Evolutionary conservation across 495 filamentous ascomycete species (phyloP).

Genomic region (Aspergillus campestris): DNA sequence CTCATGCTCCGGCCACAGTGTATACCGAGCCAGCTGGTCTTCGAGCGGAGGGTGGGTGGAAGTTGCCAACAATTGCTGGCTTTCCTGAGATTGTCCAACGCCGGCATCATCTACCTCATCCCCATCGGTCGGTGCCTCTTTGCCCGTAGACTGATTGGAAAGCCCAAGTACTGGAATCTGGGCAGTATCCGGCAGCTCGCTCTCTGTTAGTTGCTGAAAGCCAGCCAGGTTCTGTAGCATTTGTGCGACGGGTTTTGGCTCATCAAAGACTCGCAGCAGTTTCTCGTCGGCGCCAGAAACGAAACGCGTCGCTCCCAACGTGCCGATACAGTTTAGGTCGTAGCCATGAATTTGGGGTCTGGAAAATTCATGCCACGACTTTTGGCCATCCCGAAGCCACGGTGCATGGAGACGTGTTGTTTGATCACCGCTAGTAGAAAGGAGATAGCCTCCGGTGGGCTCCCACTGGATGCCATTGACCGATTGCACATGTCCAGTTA

Average conservation of each 20-base stretch:
- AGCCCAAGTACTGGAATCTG: slow-evolving; percentile 91
- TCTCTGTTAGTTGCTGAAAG: slow-evolving; percentile 34
- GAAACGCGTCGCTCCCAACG: slow-evolving; percentile 61
- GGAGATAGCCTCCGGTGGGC: slow-evolving; percentile 69
- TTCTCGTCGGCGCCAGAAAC: slow-evolving; percentile 98
- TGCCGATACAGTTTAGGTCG: slow-evolving; percentile 88
- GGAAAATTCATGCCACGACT: slow-evolving; percentile 90
- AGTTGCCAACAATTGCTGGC: slow-evolving; percentile 22
- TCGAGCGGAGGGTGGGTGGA: slow-evolving; percentile 72
- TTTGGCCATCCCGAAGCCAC: slow-evolving; percentile 51
- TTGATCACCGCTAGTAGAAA: slow-evolving; percentile 86
- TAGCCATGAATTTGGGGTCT: slow-evolving; percentile 97
- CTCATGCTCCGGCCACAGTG: slow-evolving; percentile 90
- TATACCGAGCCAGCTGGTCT: slow-evolving; percentile 80
- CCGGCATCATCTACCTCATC: slow-evolving; percentile 33
- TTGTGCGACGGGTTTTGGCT: slow-evolving; percentile 73
- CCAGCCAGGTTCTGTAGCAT: slow-evolving; percentile 63
- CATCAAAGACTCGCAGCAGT: slow-evolving; percentile 85
- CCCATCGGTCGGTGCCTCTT: slow-evolving; percentile 39
- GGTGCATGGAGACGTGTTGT: slow-evolving; percentile 88
- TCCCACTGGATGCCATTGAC: slow-evolving; percentile 81
- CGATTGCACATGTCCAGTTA: slow-evolving; percentile 75
- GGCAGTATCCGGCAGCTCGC: slow-evolving; percentile 70
- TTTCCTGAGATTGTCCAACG: slow-evolving; percentile 15
- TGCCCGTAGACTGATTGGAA: slow-evolving; percentile 85